Conservation (phyloP, 2,329 filamentous ascomycete species). For the Calonectria pteridis region DNA sequence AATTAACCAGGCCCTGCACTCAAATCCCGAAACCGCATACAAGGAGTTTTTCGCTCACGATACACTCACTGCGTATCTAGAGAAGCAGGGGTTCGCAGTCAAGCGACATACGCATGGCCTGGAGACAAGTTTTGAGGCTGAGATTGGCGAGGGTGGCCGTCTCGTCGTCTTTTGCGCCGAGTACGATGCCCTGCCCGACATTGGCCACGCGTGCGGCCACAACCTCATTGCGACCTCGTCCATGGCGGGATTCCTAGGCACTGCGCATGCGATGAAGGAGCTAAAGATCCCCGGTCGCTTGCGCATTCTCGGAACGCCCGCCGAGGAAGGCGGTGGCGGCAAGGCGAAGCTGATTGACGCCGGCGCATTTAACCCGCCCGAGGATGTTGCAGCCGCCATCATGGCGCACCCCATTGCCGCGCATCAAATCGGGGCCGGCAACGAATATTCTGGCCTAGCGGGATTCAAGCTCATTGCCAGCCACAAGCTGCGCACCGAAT, state of each 20-base stretch:
- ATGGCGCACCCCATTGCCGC: conserved; percentile 39
- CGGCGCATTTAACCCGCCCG: conserved; percentile 52
- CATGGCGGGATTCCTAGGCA: conserved; percentile 58
- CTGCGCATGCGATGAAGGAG: conserved; percentile 57
- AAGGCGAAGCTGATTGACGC: conserved; percentile 60
- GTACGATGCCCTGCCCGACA: conserved; percentile 31
- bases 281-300: conserved; percentile 38
- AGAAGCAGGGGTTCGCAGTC: conserved; percentile 25
- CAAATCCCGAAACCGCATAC: conserved; percentile 30
- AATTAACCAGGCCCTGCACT: conserved; percentile 18
- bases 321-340: conserved; percentile 64
- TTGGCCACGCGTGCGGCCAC: conserved; percentile 59
- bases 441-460: conserved; percentile 10
- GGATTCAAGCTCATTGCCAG: conserved; percentile 29
- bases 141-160: conserved; percentile 24
- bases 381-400: conserved; percentile 44
- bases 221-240: conserved; percentile 66
- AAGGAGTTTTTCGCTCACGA: conserved; percentile 30
- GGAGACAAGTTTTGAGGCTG: conserved; percentile 28
- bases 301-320: conserved; percentile 63
- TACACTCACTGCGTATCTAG: conserved; percentile 16
- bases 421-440: background rate
- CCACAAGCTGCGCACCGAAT: conserved; percentile 27
- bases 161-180: conserved; percentile 30
- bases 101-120: conserved; percentile 24